Base-by-base conservation (phyloP, 1,284 basidiomycete species). In the Fomitopsis palustris region DNA sequence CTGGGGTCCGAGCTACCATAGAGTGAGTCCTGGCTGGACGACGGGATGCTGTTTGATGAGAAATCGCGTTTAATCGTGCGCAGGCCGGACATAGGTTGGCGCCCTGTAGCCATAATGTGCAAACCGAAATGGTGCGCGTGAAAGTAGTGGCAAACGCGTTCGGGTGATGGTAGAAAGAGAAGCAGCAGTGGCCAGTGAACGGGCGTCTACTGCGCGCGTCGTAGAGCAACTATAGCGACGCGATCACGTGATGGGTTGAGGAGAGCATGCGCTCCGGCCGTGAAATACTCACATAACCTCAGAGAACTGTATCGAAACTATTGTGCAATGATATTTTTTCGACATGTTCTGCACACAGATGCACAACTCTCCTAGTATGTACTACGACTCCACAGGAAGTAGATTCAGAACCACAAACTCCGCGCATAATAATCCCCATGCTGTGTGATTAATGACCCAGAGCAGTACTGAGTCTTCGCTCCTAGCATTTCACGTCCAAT, bases 41-140 rank as follows among this genome's bases (percentile, higher is more conserved):
- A 42, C 1, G 62, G 63, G 2, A 69, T n/a, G 4, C 65, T 61
- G 49, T 60, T 69, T 4, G 71, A 69, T 1, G 71, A 72, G 39
- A 71, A 73, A 62, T 72, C 70, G 53, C 72, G 69, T 55, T 70
- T 72, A 38, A 73, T 45, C 7, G 69, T 58, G 17, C 66, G 59
- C 0, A 73, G 64, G 2, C 72, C 72, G 0, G 72, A 73, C 62
- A 70, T 70, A 25, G 66, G 64, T 45, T 70, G 69, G 41, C 21
- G 21, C n/a, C 45, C 21, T 5, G 25, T 47, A 16, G 25, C 25
- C 45, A 47, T 47, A 25, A 3, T 7, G 23, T 29, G 29, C 29
- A 9, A 6, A 4, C 23, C 43, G 23, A 5, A n/a, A 14, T 9
- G 3, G 14, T 19, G 4, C 45, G 45, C 45, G 45, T 47, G 3